A percentile compares a stretch with the other conserved stretches of the same genome.
phyloP scores from a whole-genome alignment of 208 protist genomes.

The Acanthamoeba culbertsoni region DNA sequence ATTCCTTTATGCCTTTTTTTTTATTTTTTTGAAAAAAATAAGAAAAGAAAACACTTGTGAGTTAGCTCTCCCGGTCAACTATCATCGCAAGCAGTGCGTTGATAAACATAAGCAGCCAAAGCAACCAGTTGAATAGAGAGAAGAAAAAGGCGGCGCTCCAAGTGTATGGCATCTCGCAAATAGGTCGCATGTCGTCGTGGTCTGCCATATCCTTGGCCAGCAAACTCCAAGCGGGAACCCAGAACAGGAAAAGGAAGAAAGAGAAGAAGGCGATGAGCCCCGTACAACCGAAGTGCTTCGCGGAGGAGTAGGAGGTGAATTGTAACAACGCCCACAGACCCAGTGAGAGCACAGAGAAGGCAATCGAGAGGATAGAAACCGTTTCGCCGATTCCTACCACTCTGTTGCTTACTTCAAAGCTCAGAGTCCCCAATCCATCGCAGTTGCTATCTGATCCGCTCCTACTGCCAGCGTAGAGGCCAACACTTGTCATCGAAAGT shows the following conservation, averaged over 20 bases:
- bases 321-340: background rate
- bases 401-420: background rate
- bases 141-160: conserved; percentile 25
- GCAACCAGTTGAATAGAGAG: background rate
- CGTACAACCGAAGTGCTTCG: background rate
- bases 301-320: background rate
- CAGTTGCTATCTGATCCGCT: background rate
- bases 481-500: background rate
- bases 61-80: background rate
- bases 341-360: background rate
- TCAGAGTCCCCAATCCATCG: background rate
- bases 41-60: too few relatives aligned
- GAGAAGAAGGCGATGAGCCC: background rate
- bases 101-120: background rate
- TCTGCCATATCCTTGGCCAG: background rate
- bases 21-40: too few relatives aligned
- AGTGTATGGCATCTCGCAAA: conserved; percentile 13
- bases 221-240: background rate
- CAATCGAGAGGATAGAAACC: background rate
- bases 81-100: background rate
- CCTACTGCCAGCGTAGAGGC: conserved; percentile 2
- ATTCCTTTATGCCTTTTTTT: too few relatives aligned
- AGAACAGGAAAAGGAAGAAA: background rate
- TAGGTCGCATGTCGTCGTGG: background rate
- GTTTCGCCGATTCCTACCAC: background rate